Evolutionary conservation across 257 asterid species (phyloP), one percentile per base, ranked within the genome.

Genomic region (Forsythia suspensa): DNA sequence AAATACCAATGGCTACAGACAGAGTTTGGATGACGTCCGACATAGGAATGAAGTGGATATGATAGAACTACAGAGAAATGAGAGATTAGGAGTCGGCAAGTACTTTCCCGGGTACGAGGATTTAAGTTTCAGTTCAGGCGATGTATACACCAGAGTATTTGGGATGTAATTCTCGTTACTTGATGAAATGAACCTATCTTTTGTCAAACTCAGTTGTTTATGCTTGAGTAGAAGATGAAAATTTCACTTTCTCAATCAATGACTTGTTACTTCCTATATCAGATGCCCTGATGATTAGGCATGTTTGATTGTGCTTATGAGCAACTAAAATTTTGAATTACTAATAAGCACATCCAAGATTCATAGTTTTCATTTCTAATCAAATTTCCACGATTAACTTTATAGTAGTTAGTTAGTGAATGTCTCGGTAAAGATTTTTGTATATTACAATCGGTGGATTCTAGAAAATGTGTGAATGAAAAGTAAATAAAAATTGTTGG

Each of bases 41-140:
- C 86, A 71, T 74, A 91, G 83, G 59, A 89, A 82, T 21, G 96
- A 91, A 46, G 79, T 74, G 73, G 90, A 83, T 29, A 63, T 73
- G 73, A 70, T 84, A 55, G 92, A 86, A n/a, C 72, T 81, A 75
- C 81, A 86, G 90, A 90, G 94, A 73, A 89, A 84, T 6, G 92
- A 89, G 87, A 94, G 88, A 80, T 77, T 91, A 79, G 90, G 93
- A 44, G 85, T 86, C 34, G 81, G 83, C 87, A 78, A 80, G 43
- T 88, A 87, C 87, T 89, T 84, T 76, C 79, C 92, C 0, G 93
- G 93, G 76, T 86, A 94, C 80, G 98, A 88, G 80, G 95, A 90
- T 86, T 29, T 85, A 77, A 88, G 80, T 90, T 85, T 85, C 72
- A 86, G 84, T 84, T 84, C 96, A 18, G 89, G 94, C 1, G 97